Base-by-base conservation (phyloP, 805 yeast species). In the Metschnikowia reukaufii region DNA sequence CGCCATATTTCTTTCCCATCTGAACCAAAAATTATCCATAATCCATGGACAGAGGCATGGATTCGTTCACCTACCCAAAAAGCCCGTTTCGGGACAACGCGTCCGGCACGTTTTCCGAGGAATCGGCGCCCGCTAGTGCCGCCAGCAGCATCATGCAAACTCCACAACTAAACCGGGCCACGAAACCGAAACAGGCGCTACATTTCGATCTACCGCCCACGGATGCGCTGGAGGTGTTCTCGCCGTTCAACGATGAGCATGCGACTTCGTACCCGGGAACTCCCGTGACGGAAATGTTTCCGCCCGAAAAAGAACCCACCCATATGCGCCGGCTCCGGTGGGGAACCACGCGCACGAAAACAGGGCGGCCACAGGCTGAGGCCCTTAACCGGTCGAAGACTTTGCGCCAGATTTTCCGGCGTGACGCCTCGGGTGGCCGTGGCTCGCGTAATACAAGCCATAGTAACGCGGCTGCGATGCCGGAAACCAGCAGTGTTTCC, bases 301-400 rank as follows among this genome's bases (percentile, higher is more conserved):
- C 52, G 6, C 45, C 36, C 5, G 55, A 50, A 18, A 36, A 34
- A 35, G 55, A 55, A 36, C 45, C 41, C 13, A 73, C 86, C 0
- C 69, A 76, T n/a, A 85, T 86, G 81, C 82, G 84, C 55, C 77
- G 95, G 58, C 79, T 84, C 56, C 76, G 96, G 67, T 88, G 96
- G 96, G 97, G 97, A 48, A 91, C 97, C 3, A 88, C 86, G 54
- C 77, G 96, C 56, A 79, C 82, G 58, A 80, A 81, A 48, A 77
- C 81, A 51, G 96, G 95, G 7, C 74, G 76, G 39, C 91, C 94
- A 18, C 54, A 60, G 37, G 60, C 60, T 43, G 73, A 70, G 46
- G 64, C 67, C 37, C 68, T 79, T 12, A 76, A 76, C 6, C 70
- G 91, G 54, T 77, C 83, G 15, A 83, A 74, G 58, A 84, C 92